phyloP scores from a whole-genome alignment of 768 basidiomycete genomes.

The Russula sp. region DNA sequence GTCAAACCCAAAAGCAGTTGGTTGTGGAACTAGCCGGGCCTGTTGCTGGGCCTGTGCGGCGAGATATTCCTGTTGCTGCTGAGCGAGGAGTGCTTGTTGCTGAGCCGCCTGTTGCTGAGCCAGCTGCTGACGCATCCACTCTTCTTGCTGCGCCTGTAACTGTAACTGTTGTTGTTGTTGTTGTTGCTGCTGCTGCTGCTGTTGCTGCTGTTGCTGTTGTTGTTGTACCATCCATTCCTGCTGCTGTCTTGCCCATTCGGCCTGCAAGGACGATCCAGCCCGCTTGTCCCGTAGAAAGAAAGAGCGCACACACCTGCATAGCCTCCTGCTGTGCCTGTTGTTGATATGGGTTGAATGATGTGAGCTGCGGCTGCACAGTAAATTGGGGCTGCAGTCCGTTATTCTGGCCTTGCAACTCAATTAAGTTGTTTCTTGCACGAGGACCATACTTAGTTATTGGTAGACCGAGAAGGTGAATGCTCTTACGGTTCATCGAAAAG shows the following conservation, averaged over 20 bases:
- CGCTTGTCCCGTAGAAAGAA: background rate
- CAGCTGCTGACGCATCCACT: conserved; percentile 58
- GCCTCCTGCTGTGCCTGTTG: conserved; percentile 91
- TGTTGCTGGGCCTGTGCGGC: conserved; percentile 23
- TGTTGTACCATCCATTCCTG: conserved; percentile 72
- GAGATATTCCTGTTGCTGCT: conserved; percentile 25
- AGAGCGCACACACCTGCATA: conserved; percentile 41
- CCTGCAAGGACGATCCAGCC: conserved; percentile 25
- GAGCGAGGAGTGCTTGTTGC: conserved; percentile 35
- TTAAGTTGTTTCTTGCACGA: conserved; percentile 12
- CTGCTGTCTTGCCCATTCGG: conserved; percentile 41
- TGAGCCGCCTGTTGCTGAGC: conserved; percentile 50
- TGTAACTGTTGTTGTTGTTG: conserved; percentile 39
- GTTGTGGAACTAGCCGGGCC: conserved; percentile 43
- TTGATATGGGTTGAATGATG: conserved; percentile 90
- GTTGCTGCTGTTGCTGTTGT: conserved; percentile 38
- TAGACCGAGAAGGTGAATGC: background rate
- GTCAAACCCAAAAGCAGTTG: conserved; percentile 69
- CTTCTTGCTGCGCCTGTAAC: conserved; percentile 43
- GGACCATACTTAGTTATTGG: background rate
- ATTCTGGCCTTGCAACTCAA: conserved; percentile 14
- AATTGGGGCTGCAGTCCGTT: conserved; percentile 61
- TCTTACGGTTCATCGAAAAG: conserved; percentile 88
- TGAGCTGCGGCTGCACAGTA: conserved; percentile 79
- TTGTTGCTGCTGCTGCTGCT: conserved; percentile 42